phyloP scores from a whole-genome alignment of 2,329 filamentous ascomycete species.

The Monilinia fructigena region DNA sequence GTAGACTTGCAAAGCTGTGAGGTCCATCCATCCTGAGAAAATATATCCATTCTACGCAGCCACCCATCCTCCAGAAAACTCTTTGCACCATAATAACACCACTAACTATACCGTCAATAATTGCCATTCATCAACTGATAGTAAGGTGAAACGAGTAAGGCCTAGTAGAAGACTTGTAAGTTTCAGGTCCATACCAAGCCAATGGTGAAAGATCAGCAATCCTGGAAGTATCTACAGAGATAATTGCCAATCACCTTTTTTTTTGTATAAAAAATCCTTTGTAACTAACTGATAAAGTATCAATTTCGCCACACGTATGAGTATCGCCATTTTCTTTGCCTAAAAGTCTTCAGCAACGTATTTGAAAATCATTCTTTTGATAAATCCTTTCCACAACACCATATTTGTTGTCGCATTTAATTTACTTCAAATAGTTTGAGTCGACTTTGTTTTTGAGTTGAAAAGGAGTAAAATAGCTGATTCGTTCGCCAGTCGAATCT shows the following conservation, averaged over 20 bases:
- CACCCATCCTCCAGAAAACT: no score
- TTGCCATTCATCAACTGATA: not conserved
- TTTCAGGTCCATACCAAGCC: not conserved
- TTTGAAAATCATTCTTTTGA: not conserved
- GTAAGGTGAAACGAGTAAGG: not conserved
- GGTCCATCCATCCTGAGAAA: no score
- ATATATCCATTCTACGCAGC: no score
- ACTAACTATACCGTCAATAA: not conserved
- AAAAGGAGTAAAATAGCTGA: not conserved
- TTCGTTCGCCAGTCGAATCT: constrained; percentile 1
- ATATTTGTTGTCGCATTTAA: not conserved
- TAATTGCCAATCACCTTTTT: not conserved
- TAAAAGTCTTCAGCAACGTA: not conserved
- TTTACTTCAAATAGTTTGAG: not conserved
- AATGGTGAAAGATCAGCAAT: not conserved
- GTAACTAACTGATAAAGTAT: not conserved
- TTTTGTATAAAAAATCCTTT: not conserved
- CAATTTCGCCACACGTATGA: not conserved
- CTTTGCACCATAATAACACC: not conserved
- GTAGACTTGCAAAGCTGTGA: not conserved
- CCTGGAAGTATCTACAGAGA: constrained; percentile 1
- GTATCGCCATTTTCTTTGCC: not conserved
- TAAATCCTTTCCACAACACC: not conserved
- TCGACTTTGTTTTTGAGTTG: not conserved
- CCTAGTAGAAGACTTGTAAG: not conserved